Base-by-base conservation (phyloP, 2,329 filamentous ascomycete genomes). In the Aspergillus pseudoterreus region DNA sequence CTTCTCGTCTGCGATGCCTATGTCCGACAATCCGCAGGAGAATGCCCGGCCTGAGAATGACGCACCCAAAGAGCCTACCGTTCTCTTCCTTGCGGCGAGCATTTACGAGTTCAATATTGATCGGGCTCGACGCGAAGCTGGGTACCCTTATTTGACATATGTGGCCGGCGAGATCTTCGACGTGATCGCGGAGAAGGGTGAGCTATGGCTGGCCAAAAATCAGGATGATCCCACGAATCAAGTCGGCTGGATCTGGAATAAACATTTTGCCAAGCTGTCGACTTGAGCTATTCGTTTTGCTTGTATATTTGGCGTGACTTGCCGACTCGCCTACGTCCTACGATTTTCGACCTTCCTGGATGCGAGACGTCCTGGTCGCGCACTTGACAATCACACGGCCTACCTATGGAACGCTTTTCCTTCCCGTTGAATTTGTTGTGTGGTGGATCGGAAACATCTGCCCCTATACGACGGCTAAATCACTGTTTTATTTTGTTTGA, bases 181-280 rank as follows among this genome's bases (percentile, higher is more conserved):
- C 73, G 87, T 99, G 48, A 90, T 99, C 66, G 94, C 87, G 27
- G 92, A 96, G 71, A 96, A 96, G 70, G 94, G 94, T 57, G 94
- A 99, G 76, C 81, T 97, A 45, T 99, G 94, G 94, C 83, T 99
- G 51, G 94, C 94, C 48, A 90, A 90, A 71, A 99, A 99, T 68
- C 94, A 99, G 73, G 94, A 99, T 66, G 94, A 99, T 70, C 76
- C 84, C 1, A 79, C 77, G 10, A 82, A 87, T 58, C 81, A 85
- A 58, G 85, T 97, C 32, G 94, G 94, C 47, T 99, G 94, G 94
- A 96, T 99, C 64, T 99, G 94, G 94, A 95, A 92, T 64, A 96
- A 96, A 71, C 94, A 99, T 75, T 99, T 99, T 78, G 87, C 87
- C 39, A 78, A 78, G 49, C 66, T 82, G 17, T 62, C 62, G 14